Conservation (phyloP, 306 rosid genomes). For the Lupinus albus region DNA sequence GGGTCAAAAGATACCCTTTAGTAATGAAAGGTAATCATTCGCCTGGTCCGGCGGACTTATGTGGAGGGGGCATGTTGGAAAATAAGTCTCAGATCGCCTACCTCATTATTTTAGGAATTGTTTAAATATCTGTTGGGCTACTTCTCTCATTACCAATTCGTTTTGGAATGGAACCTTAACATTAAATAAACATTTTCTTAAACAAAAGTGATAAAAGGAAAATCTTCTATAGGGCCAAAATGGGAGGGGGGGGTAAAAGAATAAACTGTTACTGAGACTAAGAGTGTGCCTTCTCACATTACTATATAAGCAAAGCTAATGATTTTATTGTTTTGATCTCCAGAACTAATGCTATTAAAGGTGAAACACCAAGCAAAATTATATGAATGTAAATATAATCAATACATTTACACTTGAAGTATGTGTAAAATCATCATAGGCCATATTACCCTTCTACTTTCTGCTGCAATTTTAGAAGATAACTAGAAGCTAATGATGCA, state of each 20-base stretch:
- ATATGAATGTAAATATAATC: background rate
- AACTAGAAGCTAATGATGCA: constrained; percentile 72
- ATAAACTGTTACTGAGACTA: background rate
- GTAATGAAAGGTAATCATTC: too few relatives aligned
- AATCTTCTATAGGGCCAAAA: background rate
- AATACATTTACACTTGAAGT: background rate
- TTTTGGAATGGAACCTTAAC: too few relatives aligned
- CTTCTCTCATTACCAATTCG: too few relatives aligned
- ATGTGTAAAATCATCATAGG: background rate
- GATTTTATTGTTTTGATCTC: too few relatives aligned
- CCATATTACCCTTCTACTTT: constrained; percentile 39
- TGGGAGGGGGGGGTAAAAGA: background rate
- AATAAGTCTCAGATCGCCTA: too few relatives aligned
- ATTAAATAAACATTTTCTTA: too few relatives aligned
- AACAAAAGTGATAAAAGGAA: background rate
- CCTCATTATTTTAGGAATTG: too few relatives aligned
- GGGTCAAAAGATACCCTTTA: too few relatives aligned
- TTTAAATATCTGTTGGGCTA: too few relatives aligned
- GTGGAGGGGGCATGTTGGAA: too few relatives aligned
- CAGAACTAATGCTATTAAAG: background rate
- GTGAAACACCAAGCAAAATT: background rate
- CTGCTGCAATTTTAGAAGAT: constrained; percentile 54
- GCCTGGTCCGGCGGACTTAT: too few relatives aligned
- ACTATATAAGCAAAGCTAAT: background rate
- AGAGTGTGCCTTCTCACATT: background rate